Evolutionary conservation across 2,329 filamentous ascomycete species (phyloP), one percentile per base, ranked within the genome.

Genomic region (Nigrograna mackinnonii): DNA sequence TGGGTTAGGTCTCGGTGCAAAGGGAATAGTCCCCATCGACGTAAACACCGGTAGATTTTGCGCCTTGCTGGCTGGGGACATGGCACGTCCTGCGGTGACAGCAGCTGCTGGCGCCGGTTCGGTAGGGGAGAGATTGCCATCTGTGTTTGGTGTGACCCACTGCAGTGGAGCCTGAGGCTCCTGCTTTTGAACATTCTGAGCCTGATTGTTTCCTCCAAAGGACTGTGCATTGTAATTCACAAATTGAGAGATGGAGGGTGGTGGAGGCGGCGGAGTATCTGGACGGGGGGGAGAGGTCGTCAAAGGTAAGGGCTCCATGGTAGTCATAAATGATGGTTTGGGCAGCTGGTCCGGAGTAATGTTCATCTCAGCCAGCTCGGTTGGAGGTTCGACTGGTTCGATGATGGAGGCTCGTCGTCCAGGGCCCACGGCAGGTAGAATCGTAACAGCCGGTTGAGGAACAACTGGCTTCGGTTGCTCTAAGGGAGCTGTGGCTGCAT

Each of bases 21-120:
- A 70, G 3, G 66, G 66, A 39, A 70, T 69, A 5, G 45, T 39
- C 6, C 66, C 55, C 22, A 55, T 60, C 2, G 77, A 68, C 14
- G 72, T 75, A 44, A 80, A 78, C 1, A 76, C 64, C 2, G 78
- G 77, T 20, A 80, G 59, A 17, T 12, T 33, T 14, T 70, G 60
- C 44, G 66, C 71, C 32, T 68, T 70, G 35, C 59, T 57, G 11
- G 62, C 45, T 2, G 63, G 57, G 30, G 65, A 61, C 50, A 58
- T 45, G 2, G 34, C 18, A 17, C 34, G 34, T 22, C 18, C 6
- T 11, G 34, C 31, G n/a, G 38, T 51, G 44, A 12, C 32, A 37
- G 44, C 17, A 32, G 39, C 11, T 20, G 40, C 31, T 18, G n/a
- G 28, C 18, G 14, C 31, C 18, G 26, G 35, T 19, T 3, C 34